Base-by-base conservation (phyloP, 257 asterid genomes). In the Nyctanthes arbortristis region DNA sequence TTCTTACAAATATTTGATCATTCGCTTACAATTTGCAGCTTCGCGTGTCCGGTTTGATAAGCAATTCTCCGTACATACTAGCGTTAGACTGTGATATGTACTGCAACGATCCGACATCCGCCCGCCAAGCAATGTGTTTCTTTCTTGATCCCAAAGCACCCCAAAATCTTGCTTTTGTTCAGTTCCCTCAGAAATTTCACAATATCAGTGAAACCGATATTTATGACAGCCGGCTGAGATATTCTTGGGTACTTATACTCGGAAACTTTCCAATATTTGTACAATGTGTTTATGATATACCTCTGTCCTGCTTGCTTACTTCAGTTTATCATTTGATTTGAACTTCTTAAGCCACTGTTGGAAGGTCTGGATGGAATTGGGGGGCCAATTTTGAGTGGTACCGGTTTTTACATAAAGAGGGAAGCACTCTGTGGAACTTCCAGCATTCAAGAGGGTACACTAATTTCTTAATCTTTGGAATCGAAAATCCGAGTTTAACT, bases 51-150 rank as follows among this genome's bases (percentile, higher is more conserved):
- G 88, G 86, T 2, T 57, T 77, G 33, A 36, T 86, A 36, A 90
- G 93, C 86, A 90, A 90, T 61, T 84, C 97, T 30, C 91, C 97
- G 0, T 85, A 88, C 85, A 60, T 84, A 32, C 31, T 72, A 68
- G 82, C 78, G 52, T 32, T 85, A 78, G 90, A 84, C 71, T 82
- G 90, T 66, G 90, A 84, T 72, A 78, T 79, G 77, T 84, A 79
- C 61, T 84, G 87, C 75, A 47, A 80, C 16, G 85, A 84, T 63
- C 87, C 90, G 4, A 45, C 82, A 7, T 80, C 85, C 18, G 83
- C 84, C 24, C 79, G 88, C 47, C 85, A 85, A 32, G 88, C 90
- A 28, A 77, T 85, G 88, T 85, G 90, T 73, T 82, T 77, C 52
- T 79, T 73, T 63, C 77, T 85, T 10, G 87, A 85, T 61, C 52